Conservation (phyloP, 805 yeast species). For the Wickerhamiella siamensis region DNA sequence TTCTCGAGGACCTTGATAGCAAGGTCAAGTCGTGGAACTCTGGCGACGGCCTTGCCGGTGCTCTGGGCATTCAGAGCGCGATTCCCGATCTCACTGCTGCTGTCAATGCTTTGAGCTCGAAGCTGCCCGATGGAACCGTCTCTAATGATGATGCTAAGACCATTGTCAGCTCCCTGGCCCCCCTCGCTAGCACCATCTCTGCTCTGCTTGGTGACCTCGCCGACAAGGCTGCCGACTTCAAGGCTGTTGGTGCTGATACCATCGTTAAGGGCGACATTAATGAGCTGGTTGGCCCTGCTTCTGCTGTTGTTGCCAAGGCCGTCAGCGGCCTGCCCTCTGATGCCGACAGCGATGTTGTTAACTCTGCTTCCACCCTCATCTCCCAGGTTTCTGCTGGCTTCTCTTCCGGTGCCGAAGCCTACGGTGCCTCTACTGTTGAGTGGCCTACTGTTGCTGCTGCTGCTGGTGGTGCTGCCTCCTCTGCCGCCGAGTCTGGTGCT, state of each 20-base stretch:
- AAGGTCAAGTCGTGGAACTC: conserved; percentile 11
- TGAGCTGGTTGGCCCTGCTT: conserved; percentile 8
- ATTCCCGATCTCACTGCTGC: conserved; percentile 10
- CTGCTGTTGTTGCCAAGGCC: conserved; percentile 9
- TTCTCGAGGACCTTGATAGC: conserved; percentile 3
- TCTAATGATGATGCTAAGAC: background rate
- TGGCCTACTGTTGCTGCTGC: background rate
- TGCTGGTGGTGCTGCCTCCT: conserved; percentile 1
- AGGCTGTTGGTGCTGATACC: conserved; percentile 7
- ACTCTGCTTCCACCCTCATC: conserved; percentile 10
- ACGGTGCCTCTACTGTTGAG: background rate
- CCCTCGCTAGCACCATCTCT: conserved; percentile 4
- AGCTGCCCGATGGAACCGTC: background rate
- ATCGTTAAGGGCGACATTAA: conserved; percentile 14
- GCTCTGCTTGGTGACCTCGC: conserved; percentile 8
- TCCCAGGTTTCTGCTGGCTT: conserved; percentile 1
- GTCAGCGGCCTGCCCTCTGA: conserved; percentile 3
- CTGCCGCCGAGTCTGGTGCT: conserved; percentile 8
- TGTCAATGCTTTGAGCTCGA: conserved; percentile 2
- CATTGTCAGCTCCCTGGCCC: background rate
- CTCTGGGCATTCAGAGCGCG: conserved; percentile 18
- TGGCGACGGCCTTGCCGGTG: conserved; percentile 15
- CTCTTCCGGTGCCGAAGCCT: background rate
- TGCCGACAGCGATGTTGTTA: conserved; percentile 7
- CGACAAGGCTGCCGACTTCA: conserved; percentile 9